Percentiles rank a stretch among this genome's conserved stretches.
These are phyloP conservation scores for Tricholoma flavovirens DNA, from an alignment of 768 basidiomycete genomes.

Conservation along the genomic window DNA sequence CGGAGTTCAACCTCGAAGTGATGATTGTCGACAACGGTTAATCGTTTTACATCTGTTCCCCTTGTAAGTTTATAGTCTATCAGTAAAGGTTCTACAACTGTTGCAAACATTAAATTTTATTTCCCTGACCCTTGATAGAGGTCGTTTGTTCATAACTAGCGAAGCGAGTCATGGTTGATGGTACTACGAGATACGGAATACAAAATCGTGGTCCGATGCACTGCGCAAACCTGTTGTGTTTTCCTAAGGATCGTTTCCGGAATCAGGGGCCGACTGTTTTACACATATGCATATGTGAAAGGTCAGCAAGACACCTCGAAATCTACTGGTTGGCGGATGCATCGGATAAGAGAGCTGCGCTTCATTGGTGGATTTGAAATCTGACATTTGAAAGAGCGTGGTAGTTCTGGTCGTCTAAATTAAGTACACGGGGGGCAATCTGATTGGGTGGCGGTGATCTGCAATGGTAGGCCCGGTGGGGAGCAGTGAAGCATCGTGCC, in stretches of 20 bases:
- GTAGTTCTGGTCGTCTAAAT: neutral
- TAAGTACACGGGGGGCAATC: neutral
- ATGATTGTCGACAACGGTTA: neutral
- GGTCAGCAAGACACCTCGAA: neutral
- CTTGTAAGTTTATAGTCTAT: slow-evolving; percentile 15
- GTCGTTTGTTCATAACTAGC: neutral
- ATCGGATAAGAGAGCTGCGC: neutral
- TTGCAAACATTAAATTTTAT: neutral
- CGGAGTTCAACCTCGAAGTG: slow-evolving; percentile 6
- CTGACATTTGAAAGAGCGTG: neutral
- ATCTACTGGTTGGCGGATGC: neutral
- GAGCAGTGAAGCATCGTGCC: neutral
- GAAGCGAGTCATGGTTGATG: neutral
- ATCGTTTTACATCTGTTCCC: slow-evolving; percentile 2
- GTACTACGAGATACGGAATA: neutral
- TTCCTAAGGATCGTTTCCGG: neutral
- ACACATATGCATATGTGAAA: neutral
- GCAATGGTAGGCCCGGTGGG: neutral
- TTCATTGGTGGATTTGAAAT: neutral
- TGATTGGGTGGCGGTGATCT: neutral
- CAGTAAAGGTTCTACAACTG: neutral
- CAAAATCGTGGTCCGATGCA: neutral
- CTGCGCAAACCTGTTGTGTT: neutral
- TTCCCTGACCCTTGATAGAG: neutral
- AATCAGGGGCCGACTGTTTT: neutral